These are phyloP conservation scores for Aspergillus niger DNA, from an alignment of 2,329 filamentous ascomycete species.

Conservation along the genomic window DNA sequence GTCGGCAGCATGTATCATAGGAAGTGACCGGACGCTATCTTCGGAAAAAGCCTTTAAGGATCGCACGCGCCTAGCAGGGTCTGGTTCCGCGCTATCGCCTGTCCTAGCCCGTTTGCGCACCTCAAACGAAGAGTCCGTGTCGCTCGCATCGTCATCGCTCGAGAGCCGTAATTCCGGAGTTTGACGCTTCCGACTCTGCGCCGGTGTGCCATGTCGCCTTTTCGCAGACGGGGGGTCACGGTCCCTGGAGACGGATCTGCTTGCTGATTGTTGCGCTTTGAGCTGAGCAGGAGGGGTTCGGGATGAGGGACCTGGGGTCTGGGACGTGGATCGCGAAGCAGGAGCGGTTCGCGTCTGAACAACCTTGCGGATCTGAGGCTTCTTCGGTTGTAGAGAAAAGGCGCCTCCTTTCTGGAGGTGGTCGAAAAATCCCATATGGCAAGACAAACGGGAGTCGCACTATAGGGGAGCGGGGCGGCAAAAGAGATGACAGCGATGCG, in stretches of 20 bases:
- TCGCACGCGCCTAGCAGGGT: slow-evolving; percentile 47
- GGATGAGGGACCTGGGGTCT: slow-evolving; percentile 24
- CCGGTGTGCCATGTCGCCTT: slow-evolving; percentile 33
- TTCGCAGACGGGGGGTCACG: slow-evolving; percentile 31
- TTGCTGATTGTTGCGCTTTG: slow-evolving; percentile 27
- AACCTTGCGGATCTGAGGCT: slow-evolving; percentile 46
- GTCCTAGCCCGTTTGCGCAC: slow-evolving; percentile 46
- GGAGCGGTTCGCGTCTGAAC: slow-evolving; percentile 39
- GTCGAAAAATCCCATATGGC: slow-evolving; percentile 48
- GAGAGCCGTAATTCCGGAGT: slow-evolving; percentile 43
- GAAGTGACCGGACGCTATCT: slow-evolving; percentile 38
- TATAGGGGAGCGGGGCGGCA: slow-evolving; percentile 4
- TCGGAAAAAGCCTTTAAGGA: slow-evolving; percentile 49
- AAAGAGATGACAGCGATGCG: not conserved
- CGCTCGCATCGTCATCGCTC: slow-evolving; percentile 46
- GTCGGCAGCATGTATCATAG: slow-evolving; percentile 53
- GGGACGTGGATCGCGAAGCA: slow-evolving; percentile 32
- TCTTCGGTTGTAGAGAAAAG: slow-evolving; percentile 45
- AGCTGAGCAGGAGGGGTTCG: slow-evolving; percentile 25
- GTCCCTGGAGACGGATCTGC: slow-evolving; percentile 36
- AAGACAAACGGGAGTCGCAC: slow-evolving; percentile 11
- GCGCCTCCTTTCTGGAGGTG: slow-evolving; percentile 48
- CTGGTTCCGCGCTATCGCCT: slow-evolving; percentile 45
- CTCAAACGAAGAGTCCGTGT: slow-evolving; percentile 45
- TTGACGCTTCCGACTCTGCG: slow-evolving; percentile 39